Base-by-base conservation (phyloP, 306 rosid species). In the Vigna radiata region DNA sequence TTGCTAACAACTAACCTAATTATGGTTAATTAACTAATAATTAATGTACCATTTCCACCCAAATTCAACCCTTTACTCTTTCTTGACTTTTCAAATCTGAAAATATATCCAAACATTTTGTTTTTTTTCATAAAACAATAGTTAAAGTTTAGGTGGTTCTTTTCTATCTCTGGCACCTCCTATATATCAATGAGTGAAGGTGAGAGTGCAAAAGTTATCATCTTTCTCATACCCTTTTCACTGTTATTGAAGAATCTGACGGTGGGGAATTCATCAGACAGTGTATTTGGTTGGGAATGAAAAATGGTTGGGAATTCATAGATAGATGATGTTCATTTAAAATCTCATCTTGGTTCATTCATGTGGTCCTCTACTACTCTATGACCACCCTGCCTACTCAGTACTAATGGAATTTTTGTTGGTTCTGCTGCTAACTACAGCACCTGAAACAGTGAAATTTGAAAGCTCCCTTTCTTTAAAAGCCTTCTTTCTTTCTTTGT, bases 261-360 rank as follows among this genome's bases (percentile, higher is more conserved):
- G 83, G 89, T 60, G 85, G 89, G 21, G 25, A 75, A 77, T 77
- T 82, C 44, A 85, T 80, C 33, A 48, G 21, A 61, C 46, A 63
- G 2, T 8, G 56, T 73, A 14, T 37, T 16, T 37, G 44, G n/a
- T 49, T 16, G 46, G 46, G 13, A 41, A 41, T 41, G 46, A 41
- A 9, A 41, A 41, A 41, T 17, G n/a, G 11, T 55, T 16, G 56
- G 73, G 17, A 29, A 29, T 21, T 39, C 19, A 39, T 25, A 71
- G 31, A 71, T 65, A 41, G 13, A 41, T 41, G 11, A 2, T 41
- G 7, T 56, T 82, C 67, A 72, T 82, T 77, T 48, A 29, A 77
- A 72, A 25, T 71, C 65, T 19, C 18, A 37, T 58, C 48, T 10
- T 6, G 68, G 62, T 9, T 46, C 48, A 68, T n/a, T 60, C 67